Conservation (phyloP, 176 grass and related monocot species). For the Hordeum vulgare region DNA sequence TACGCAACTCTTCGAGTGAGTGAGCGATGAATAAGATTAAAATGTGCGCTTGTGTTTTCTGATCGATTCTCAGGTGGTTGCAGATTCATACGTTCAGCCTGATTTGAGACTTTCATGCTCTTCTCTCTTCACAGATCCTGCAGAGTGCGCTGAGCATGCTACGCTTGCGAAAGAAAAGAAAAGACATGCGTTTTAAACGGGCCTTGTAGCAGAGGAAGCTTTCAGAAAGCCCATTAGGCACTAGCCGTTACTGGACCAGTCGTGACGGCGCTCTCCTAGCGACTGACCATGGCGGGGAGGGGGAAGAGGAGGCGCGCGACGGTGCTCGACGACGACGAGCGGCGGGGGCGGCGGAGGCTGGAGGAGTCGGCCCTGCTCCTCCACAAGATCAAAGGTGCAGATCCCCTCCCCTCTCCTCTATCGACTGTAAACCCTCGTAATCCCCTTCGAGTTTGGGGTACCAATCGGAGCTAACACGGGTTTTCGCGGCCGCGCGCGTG, state of each 20-base stretch:
- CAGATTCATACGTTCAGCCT: neutral
- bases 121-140: neutral
- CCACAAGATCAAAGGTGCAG: slow-evolving; percentile 43
- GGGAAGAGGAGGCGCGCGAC: slow-evolving; percentile 13
- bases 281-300: slow-evolving; percentile 23
- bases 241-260: slow-evolving; percentile 12
- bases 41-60: neutral
- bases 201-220: neutral
- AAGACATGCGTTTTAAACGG: neutral
- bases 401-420: neutral
- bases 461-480: neutral
- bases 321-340: slow-evolving; percentile 12
- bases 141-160: neutral
- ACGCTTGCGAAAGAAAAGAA: neutral
- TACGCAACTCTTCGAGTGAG: slow-evolving; percentile 12
- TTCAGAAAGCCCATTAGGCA: neutral
- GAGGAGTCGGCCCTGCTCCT: slow-evolving; percentile 42
- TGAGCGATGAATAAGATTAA: slow-evolving; percentile 24
- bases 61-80: neutral
- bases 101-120: neutral
- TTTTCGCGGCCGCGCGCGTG: neutral
- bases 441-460: neutral
- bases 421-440: neutral
- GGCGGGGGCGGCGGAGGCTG: slow-evolving; percentile 10
- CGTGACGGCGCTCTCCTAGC: neutral